These are phyloP conservation scores for Microbotryum scabiosae DNA, from an alignment of 1,284 basidiomycete species.

Conservation along the genomic window DNA sequence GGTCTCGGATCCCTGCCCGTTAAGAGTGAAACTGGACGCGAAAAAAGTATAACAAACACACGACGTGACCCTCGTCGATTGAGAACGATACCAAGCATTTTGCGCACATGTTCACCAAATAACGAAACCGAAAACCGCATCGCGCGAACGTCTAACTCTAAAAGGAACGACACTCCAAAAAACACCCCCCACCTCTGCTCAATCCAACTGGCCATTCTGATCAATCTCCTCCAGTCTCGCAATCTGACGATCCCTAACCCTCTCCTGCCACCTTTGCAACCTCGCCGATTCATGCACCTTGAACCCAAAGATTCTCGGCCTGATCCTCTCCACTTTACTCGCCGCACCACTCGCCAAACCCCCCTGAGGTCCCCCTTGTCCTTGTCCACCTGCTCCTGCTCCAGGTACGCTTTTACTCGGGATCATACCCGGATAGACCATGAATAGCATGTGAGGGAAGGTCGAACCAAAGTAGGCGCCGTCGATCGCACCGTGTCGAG, in stretches of 20 bases:
- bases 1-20: too few species aligned
- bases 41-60: too few species aligned
- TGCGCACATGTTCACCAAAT: too few species aligned
- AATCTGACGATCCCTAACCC: conserved; percentile 63
- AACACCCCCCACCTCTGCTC: background rate
- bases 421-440: conserved; percentile 85
- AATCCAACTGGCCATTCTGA: background rate
- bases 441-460: conserved; percentile 89
- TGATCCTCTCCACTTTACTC: conserved; percentile 76
- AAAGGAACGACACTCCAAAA: too few species aligned
- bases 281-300: conserved; percentile 87
- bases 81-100: too few species aligned
- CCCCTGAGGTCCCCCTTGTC: conserved; percentile 43
- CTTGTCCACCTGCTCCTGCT: conserved; percentile 33
- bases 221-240: background rate
- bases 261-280: conserved; percentile 85
- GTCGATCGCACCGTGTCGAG: conserved; percentile 87
- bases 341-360: conserved; percentile 54
- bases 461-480: conserved; percentile 92
- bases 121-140: too few species aligned
- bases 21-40: too few species aligned
- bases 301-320: conserved; percentile 89
- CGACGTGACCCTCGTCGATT: too few species aligned
- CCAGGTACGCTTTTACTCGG: conserved; percentile 64
- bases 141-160: too few species aligned